A percentile compares a stretch with the other conserved stretches of the same genome.
phyloP scores from a whole-genome alignment of 345 rosid species.

The sweet orange (Citrus sinensis) region DVS_A1.0 CM039168.1:30354001-30354500 shows the following conservation, averaged over 20 bases:
- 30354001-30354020: constrained; percentile 90
- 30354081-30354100: background rate
- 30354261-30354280: constrained; percentile 96
- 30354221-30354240: constrained; percentile 81
- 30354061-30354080: background rate
- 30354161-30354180: constrained; percentile 91
- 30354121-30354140: constrained; percentile 81
- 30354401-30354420: constrained; percentile 89
- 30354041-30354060: constrained; percentile 29
- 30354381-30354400: constrained; percentile 96
- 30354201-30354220: constrained; percentile 71
- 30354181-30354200: constrained; percentile 96
- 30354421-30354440: constrained; percentile 94
- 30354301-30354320: constrained; percentile 43
- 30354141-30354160: constrained; percentile 85
- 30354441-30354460: constrained; percentile 98
- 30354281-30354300: constrained; percentile 95
- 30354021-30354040: constrained; percentile 99
- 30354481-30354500: background rate
- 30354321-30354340: constrained; percentile 1
- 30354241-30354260: constrained; percentile 96
- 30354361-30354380: constrained; percentile 38
- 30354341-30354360: background rate
- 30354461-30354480: constrained; percentile 8
- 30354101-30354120: background rate